A percentile compares a stretch with the other conserved stretches of the same genome.
phyloP scores from a whole-genome alignment of 164 flowering plant species.

The Macadamia tetraphylla region DNA sequence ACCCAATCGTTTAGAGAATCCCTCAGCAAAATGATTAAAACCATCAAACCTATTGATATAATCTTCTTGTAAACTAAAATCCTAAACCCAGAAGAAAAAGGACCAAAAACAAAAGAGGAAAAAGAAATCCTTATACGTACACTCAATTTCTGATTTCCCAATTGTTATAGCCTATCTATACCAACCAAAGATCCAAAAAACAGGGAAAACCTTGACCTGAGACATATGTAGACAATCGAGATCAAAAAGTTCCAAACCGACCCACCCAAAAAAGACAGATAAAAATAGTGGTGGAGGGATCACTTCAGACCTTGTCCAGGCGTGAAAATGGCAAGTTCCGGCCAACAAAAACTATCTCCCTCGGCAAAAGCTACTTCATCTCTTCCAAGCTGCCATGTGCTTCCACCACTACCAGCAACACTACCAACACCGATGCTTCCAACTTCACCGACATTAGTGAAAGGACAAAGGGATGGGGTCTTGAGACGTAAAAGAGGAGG shows the following conservation, averaged over 20 bases:
- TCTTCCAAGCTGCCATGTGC: constrained; percentile 56
- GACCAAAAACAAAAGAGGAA: not conserved
- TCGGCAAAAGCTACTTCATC: constrained; percentile 30
- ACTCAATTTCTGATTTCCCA: not conserved
- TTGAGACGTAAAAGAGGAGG: constrained; percentile 8
- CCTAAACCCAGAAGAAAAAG: not conserved
- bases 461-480: constrained; percentile 29
- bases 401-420: not conserved
- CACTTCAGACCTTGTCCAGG: constrained; percentile 18
- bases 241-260: too few species aligned
- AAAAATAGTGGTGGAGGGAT: not conserved
- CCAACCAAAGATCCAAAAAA: not conserved
- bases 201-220: not conserved
- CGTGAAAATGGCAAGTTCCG: constrained; percentile 57
- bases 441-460: constrained; percentile 22
- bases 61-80: not conserved
- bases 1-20: not conserved
- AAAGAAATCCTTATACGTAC: not conserved
- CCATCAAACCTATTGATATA: too few species aligned
- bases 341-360: constrained; percentile 49
- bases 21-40: not conserved
- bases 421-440: constrained; percentile 6
- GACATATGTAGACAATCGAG: too few species aligned
- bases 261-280: not conserved
- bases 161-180: not conserved